Evolutionary conservation across 805 yeast species (phyloP), one percentile per base, ranked within the genome.

Genomic region (Starmerella stigmatis): DNA sequence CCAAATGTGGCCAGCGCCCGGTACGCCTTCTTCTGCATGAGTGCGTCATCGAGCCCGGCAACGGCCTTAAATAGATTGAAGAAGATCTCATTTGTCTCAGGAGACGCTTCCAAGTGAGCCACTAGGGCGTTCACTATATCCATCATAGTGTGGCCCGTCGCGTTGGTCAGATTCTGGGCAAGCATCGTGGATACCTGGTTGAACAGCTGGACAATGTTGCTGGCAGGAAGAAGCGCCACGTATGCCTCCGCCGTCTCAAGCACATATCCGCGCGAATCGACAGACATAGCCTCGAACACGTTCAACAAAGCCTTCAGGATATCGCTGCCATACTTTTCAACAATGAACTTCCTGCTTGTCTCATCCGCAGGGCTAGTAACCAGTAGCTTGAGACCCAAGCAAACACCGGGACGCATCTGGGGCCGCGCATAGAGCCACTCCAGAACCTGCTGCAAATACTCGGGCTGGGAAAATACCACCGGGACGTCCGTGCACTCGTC

Each of bases 81-180:
- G 23, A 57, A 48, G 5, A 46, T 43, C 28, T 43, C 41, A 29
- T 44, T 36, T 2, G 44, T 38, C 8, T 41, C 47, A 6, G 27
- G 37, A 2, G 44, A 13, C 25, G 64, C 64, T 7, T 95, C 94
- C 27, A 92, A 77, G 57, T 81, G 84, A 56, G 83, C 82, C 22
- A 89, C 75, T 84, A 94, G 81, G 23, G 83, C 77, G 41, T 86
- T 94, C 43, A 86, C 73, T 46, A 92, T 71, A 61, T 92, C 98
- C 81, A 89, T 74, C 84, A 94, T 79, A 15, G 96, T 86, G 32
- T 83, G 77, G 52, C 86, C 75, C 52, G 79, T 65, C 10, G 51
- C 57, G 12, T 48, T 30, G 10, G 51, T 47, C 41, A 66, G 57
- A 30, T 57, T 53, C 19, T 64, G 62, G 56, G 81, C 85, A 54